phyloP scores from a whole-genome alignment of 805 yeast genomes.

The Starmerella cellae region DNA sequence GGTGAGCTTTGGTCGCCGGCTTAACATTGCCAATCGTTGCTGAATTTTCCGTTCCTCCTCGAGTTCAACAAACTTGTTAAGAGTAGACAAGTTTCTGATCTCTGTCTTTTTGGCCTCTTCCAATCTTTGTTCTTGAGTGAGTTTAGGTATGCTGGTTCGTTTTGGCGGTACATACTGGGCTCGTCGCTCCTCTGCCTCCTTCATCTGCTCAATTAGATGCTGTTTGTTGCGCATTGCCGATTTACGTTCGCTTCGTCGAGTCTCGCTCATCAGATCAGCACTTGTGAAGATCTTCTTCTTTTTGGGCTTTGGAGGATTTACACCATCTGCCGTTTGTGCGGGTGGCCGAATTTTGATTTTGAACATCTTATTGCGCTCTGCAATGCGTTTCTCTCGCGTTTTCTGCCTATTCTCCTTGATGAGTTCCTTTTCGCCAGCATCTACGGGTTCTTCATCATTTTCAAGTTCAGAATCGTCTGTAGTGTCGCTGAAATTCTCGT shows the following conservation, averaged over 20 bases:
- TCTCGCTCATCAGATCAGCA: slow-evolving; percentile 29
- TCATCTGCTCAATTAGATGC: slow-evolving; percentile 59
- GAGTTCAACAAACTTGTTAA: slow-evolving; percentile 68
- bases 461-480: slow-evolving; percentile 29
- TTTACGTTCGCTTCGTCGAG: slow-evolving; percentile 57
- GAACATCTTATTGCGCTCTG: slow-evolving; percentile 26
- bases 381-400: slow-evolving; percentile 20
- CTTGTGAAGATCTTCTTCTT: slow-evolving; percentile 15
- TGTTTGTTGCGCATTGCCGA: slow-evolving; percentile 67
- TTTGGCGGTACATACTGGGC: slow-evolving; percentile 29
- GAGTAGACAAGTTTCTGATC: slow-evolving; percentile 53
- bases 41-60: slow-evolving; percentile 68
- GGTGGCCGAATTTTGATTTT: slow-evolving; percentile 28
- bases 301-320: slow-evolving; percentile 7
- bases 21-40: slow-evolving; percentile 59
- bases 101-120: slow-evolving; percentile 86
- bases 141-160: slow-evolving; percentile 22
- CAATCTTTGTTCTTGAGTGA: slow-evolving; percentile 59
- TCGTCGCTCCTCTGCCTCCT: slow-evolving; percentile 51
- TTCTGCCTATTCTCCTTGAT: slow-evolving; percentile 31
- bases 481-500: slow-evolving; percentile 33
- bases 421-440: slow-evolving; percentile 56
- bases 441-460: slow-evolving; percentile 41
- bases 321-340: not conserved
- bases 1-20: slow-evolving; percentile 46